Evolutionary conservation across 2,329 filamentous ascomycete genomes (phyloP), one percentile per base, ranked within the genome.

Genomic region (Stachybotrys echinatus): DNA sequence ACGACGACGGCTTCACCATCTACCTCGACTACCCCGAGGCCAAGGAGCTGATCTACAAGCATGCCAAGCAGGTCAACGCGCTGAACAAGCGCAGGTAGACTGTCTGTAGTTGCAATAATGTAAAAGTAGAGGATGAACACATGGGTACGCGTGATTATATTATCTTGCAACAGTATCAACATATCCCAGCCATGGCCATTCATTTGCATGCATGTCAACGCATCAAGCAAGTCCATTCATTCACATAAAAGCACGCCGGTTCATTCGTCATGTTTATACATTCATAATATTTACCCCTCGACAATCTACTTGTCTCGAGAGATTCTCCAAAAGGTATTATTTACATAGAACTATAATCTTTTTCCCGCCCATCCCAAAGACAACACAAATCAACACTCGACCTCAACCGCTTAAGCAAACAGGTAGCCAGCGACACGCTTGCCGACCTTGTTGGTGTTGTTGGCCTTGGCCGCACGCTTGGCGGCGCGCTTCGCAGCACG

Each of bases 1-100:
- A 81, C 47, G 65, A 81, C 42, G 78, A 81, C 48, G 77, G 77
- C 0, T 81, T 81, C 58, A 81, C 78, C 1, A 79, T 81, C 45
- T 81, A 70, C 55, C 54, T 80, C 23, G 77, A 81, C 22, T 71
- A 76, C 12, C 66, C 69, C 3, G 69, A 80, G 59, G 74, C 74
- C 1, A 58, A 71, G 56, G 53, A 61, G 12, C 54, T 77, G 43
- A 66, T 77, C 0, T 74, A 74, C 51, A 61, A 71, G 48, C 73
- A 77, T 47, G 74, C 72, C 2, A 65, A 65, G 52, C 64, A 61
- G 8, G 64, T 76, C 40, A 67, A 73, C 12, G 62, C 22, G 19
- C 44, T 46, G 17, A 40, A 40, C 19, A n/a, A 40, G 38, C 8
- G 19, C 17, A n/a, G 18, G 3, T 40, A 20, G 38, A 34, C 14